Percentiles rank a stretch among this genome's conserved stretches.
phyloP scores from a whole-genome alignment of 2,329 filamentous ascomycete genomes.

The Diaporthe sp. region DNA sequence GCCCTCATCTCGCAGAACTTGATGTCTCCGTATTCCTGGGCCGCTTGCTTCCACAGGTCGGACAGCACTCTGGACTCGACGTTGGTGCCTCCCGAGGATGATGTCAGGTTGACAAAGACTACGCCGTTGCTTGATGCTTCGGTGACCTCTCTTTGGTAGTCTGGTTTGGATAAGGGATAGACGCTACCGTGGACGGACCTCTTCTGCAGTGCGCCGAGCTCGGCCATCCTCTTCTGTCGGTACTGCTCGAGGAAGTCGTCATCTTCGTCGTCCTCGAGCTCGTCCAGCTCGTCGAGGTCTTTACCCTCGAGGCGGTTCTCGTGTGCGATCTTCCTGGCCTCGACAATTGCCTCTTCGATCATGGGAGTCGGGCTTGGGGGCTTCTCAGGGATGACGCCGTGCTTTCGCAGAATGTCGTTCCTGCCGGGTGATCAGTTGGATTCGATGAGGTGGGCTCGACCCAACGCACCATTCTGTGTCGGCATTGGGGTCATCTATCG shows the following conservation, averaged over 20 bases:
- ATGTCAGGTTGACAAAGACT: conserved; percentile 84
- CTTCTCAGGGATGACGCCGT: conserved; percentile 97
- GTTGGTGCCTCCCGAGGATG: conserved; percentile 77
- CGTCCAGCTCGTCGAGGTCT: conserved; percentile 91
- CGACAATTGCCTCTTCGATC: conserved; percentile 92
- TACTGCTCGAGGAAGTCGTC: conserved; percentile 91
- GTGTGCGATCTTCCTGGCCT: conserved; percentile 85
- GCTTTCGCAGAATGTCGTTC: conserved; percentile 98
- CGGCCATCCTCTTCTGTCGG: conserved; percentile 85
- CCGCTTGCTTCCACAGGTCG: conserved; percentile 87
- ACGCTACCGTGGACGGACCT: conserved; percentile 89
- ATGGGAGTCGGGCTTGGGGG: conserved; percentile 94
- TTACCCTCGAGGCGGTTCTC: conserved; percentile 95
- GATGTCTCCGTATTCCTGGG: conserved; percentile 87
- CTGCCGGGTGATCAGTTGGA: conserved; percentile 55
- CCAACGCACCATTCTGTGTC: conserved; percentile 90
- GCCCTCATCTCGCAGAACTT: conserved; percentile 98
- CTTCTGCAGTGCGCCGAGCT: conserved; percentile 79
- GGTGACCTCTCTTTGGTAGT: conserved; percentile 91
- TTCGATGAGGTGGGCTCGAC: conserved; percentile 7
- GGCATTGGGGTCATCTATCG: conserved; percentile 93
- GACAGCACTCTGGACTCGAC: conserved; percentile 85
- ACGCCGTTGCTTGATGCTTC: conserved; percentile 80
- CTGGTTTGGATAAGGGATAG: conserved; percentile 93
- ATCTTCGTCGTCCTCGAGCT: conserved; percentile 95